phyloP scores from a whole-genome alignment of 73 alveolate genomes.

The Paramecium octaurelia region DNA sequence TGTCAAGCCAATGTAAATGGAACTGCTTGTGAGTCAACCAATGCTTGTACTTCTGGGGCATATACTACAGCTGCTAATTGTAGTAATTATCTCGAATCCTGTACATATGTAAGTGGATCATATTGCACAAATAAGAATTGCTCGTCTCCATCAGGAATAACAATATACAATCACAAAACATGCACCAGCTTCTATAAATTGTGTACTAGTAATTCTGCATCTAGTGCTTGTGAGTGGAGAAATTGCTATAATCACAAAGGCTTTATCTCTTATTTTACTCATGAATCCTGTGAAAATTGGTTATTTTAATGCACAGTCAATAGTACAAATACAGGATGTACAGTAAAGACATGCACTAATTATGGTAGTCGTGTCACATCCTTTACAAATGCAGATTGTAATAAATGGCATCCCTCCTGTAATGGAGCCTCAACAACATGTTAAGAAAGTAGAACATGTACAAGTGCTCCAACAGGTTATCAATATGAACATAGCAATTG shows the following conservation, averaged over 20 bases:
- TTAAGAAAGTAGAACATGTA: not conserved
- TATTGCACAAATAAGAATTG: not conserved
- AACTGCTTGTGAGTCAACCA: not conserved
- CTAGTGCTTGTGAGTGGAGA: not conserved
- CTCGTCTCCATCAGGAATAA: not conserved
- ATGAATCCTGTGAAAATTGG: not conserved
- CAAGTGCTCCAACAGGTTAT: not conserved
- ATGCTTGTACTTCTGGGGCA: not conserved
- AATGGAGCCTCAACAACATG: not conserved
- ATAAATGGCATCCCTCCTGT: conserved; percentile 5
- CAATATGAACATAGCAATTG: not conserved
- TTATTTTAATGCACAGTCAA: not conserved
- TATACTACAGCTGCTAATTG: not conserved
- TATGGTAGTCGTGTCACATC: not conserved
- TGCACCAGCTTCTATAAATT: not conserved
- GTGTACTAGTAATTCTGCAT: not conserved
- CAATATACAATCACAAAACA: not conserved
- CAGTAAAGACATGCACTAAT: not conserved
- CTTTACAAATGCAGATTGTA: not conserved
- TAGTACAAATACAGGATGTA: not conserved
- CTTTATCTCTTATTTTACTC: not conserved
- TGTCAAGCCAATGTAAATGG: not conserved
- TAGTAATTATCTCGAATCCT: not conserved
- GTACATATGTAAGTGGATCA: not conserved
- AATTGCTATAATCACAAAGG: conserved; percentile 6